These are phyloP conservation scores for Diaporthe destruens DNA, from an alignment of 2,329 filamentous ascomycete species.

Conservation along the genomic window DNA sequence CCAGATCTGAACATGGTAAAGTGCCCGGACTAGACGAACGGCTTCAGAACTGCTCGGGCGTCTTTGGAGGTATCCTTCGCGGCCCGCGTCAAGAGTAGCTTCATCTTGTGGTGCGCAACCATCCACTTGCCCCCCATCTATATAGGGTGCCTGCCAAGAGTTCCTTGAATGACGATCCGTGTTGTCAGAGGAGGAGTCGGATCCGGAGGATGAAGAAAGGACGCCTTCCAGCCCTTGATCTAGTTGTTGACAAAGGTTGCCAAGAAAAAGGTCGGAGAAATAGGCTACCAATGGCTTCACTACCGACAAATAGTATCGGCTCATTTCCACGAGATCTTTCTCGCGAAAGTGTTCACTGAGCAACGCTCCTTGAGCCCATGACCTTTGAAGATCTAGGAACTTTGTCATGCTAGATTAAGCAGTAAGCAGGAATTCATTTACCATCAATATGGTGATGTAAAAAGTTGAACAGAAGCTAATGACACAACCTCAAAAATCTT, in stretches of 20 bases:
- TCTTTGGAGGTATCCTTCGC: background rate
- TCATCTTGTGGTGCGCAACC: background rate
- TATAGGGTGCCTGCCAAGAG: background rate
- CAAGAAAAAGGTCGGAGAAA: background rate
- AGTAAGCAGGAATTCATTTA: background rate
- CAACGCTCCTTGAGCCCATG: background rate
- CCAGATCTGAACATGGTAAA: background rate
- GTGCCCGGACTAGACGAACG: background rate
- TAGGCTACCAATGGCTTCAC: background rate
- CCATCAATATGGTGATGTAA: background rate
- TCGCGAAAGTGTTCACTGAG: background rate
- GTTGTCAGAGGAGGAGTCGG: background rate
- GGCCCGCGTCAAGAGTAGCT: background rate
- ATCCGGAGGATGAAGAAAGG: background rate
- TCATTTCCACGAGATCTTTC: background rate
- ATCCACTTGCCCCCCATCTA: background rate
- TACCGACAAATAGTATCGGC: background rate
- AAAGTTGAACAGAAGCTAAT: background rate
- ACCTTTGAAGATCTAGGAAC: background rate
- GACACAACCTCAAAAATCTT: background rate
- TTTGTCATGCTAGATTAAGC: background rate
- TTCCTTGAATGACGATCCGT: background rate
- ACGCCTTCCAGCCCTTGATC: background rate
- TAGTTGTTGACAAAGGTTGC: background rate
- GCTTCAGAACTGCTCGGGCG: background rate